Percentiles rank a stretch among this genome's conserved stretches.
Evolutionary conservation across 768 basidiomycete genomes (phyloP).

Genomic region (Pholiota conissans): DNA sequence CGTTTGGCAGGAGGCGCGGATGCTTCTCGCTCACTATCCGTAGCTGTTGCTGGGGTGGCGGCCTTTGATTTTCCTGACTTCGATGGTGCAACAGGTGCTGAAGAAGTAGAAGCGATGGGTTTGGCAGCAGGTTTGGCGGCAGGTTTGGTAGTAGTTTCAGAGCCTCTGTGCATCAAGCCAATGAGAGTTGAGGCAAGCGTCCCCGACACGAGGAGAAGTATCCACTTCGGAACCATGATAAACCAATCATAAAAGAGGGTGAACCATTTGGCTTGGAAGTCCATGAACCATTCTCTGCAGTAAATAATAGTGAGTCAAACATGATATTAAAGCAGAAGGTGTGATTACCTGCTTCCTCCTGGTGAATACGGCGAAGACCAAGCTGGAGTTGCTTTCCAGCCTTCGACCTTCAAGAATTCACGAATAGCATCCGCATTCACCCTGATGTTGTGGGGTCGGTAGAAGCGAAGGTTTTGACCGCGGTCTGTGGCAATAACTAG

Average conservation of each 20-base stretch:
- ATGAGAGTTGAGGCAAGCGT: constrained; percentile 65
- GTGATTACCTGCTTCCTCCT: constrained; percentile 65
- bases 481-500: constrained; percentile 71
- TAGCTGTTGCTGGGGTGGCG: constrained; percentile 7
- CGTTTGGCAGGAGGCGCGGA: constrained; percentile 21
- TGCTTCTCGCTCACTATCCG: constrained; percentile 21
- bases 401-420: constrained; percentile 64
- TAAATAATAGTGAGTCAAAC: not conserved
- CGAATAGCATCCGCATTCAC: constrained; percentile 60
- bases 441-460: constrained; percentile 61
- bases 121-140: constrained; percentile 11
- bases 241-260: constrained; percentile 53
- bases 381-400: constrained; percentile 59
- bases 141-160: not conserved
- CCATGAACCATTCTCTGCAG: constrained; percentile 66
- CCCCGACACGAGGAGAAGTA: constrained; percentile 67
- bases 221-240: constrained; percentile 66
- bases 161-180: constrained; percentile 54
- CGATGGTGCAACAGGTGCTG: not conserved
- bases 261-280: constrained; percentile 51
- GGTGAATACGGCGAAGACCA: constrained; percentile 75
- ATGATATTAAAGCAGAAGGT: not conserved
- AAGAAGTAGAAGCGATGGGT: not conserved
- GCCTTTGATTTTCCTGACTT: constrained; percentile 3
- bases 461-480: constrained; percentile 82